Base-by-base conservation (phyloP, 495 filamentous ascomycete genomes). In the Podospora fimiseda region DNA sequence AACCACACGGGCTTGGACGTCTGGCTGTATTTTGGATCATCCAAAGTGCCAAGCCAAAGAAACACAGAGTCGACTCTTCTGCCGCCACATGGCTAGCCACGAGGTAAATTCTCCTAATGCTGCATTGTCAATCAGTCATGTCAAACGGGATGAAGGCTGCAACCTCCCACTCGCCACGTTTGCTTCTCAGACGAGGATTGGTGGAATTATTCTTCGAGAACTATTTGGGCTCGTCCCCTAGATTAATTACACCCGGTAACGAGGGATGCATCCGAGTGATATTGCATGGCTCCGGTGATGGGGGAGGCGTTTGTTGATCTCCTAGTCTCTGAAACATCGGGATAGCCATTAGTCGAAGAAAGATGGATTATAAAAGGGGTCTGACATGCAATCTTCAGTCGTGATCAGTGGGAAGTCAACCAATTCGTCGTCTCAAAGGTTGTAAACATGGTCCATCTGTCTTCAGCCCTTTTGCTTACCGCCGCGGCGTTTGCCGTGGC, bases 371-470 rank as follows among this genome's bases (percentile, higher is more conserved):
- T 61, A 61, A 59, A 52, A 61, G 49, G 41, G 19, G 21, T 19
- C 22, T 23, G 46, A 15, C 9, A 48, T 43, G 47, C 38, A 48
- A 48, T 51, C 33, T 19, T 45, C 33, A 43, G 38, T 16, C 43
- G 20, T 42, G 22, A 43, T 38, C 48, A 37, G n/a, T n/a, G n/a
- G n/a, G n/a, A n/a, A 48, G 24, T 30, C 46, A 54, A 33, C 30
- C 2, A 11, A 20, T 39, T 27, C 30, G 21, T 27, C 43, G 55
- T 14, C 36, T 1, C 48, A 39, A 22, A 19, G 20, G 51, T 37
- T 9, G 48, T 33, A 52, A 65, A 48, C 15, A 74, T 76, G 73
- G 67, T 75, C 51, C 73, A 70, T 55, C 53, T 76, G 33, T 58
- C 65, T 27, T 64, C 70, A 40, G 66, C 69, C 58, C 65, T 75